Conservation (phyloP, 2,329 filamentous ascomycete species). For the Paracamarosporium sp. region DNA sequence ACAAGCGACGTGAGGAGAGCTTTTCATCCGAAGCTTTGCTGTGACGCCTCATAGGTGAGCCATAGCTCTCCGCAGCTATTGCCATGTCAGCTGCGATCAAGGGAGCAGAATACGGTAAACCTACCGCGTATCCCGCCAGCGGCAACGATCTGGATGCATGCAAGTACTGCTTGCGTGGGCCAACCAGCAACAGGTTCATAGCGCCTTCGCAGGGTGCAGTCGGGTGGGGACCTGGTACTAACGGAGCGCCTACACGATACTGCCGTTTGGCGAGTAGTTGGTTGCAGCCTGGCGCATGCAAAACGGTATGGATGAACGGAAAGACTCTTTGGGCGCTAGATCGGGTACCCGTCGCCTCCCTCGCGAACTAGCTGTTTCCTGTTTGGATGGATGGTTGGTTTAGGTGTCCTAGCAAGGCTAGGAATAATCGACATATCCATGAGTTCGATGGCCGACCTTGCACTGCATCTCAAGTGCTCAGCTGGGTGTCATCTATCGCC, state of each 20-base stretch:
- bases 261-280: slow-evolving; percentile 9
- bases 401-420: not conserved
- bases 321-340: not conserved
- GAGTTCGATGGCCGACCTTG: not conserved
- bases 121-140: slow-evolving; percentile 22
- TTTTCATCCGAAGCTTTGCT: not conserved
- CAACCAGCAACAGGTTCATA: slow-evolving; percentile 28
- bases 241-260: slow-evolving; percentile 21
- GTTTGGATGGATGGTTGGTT: not conserved
- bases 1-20: too few relatives aligned
- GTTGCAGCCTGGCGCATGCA: slow-evolving; percentile 9
- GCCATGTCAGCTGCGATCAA: slow-evolving; percentile 23
- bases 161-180: slow-evolving; percentile 15
- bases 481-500: not conserved
- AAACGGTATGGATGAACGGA: slow-evolving; percentile 6
- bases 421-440: not conserved
- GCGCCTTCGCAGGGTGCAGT: slow-evolving; percentile 21
- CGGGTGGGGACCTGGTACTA: slow-evolving; percentile 23
- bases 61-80: slow-evolving; percentile 16
- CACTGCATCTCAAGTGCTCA: not conserved
- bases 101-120: slow-evolving; percentile 19
- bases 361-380: not conserved
- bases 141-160: slow-evolving; percentile 26
- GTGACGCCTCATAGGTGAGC: not conserved
- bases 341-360: not conserved